Evolutionary conservation across 2,329 filamentous ascomycete genomes (phyloP), one percentile per base, ranked within the genome.

Genomic region (Leptodontidium sp.): DNA sequence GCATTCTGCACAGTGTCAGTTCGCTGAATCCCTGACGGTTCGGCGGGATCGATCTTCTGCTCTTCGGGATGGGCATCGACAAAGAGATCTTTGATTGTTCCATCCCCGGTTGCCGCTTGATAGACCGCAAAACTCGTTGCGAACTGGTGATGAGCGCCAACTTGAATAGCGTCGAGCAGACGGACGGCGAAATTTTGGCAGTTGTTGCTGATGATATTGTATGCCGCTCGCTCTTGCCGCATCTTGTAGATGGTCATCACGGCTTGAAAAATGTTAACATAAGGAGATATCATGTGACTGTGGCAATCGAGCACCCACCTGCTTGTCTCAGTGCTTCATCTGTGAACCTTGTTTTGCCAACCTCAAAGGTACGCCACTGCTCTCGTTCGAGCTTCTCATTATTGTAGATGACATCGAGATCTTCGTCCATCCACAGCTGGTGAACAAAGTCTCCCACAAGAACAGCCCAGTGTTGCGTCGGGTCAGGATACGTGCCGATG

Each of bases 401-500:
- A 61, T 83, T 86, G 73, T 88, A 88, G 59, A 88, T 87, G 29
- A 88, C 81, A 71, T 87, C 79, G 12, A 88, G 82, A 12, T 84
- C 79, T 74, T 88, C 86, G 52, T 88, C 85, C 86, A 88, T 88
- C 86, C 86, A 88, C n/a, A 88, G 77, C 75, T 88, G 81, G 74
- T 88, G 86, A 1, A 82, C 82, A 73, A 81, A 88, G 14, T 84
- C 85, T 1, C 85, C 86, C 0, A 88, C 85, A 0, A 88, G 79
- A 1, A 88, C 84, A 2, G 85, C 86, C 86, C 86, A 88, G 73
- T 88, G 86, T 77, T 88, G 86, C 4, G 85, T 87, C 3, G 86
- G 86, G 73, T 88, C 86, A 0, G 86, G 86, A 70, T 85, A 87
- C 67, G 80, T 81, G 72, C 85, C 82, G 65, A 86, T 83, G 70